Conservation (phyloP, 441 rosid species). For the Gossypium schwendimanii region DNA sequence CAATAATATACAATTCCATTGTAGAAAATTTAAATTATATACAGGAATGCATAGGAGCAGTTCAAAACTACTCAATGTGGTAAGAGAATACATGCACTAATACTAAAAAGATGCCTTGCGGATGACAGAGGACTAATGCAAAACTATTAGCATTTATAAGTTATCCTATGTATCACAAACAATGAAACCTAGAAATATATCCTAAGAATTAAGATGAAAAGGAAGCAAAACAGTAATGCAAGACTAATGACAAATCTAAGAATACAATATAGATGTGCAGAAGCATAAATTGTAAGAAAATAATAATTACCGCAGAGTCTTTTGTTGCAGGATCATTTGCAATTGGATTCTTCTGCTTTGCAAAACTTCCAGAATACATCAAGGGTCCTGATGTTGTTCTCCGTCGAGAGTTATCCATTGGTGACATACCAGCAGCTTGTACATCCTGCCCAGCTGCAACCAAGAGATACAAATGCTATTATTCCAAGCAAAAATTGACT, state of each 20-base stretch:
- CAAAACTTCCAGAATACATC: constrained; percentile 37
- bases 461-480: constrained; percentile 8
- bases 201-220: background rate
- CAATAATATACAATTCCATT: background rate
- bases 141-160: background rate
- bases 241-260: background rate
- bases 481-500: background rate
- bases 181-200: background rate
- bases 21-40: too few relatives aligned
- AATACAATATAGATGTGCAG: background rate
- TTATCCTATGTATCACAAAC: background rate
- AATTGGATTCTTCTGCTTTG: constrained; percentile 46
- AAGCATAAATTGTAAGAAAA: background rate
- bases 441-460: constrained; percentile 49
- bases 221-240: background rate
- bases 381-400: constrained; percentile 41
- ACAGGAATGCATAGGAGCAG: background rate
- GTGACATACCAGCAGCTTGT: constrained; percentile 29
- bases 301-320: constrained; percentile 35
- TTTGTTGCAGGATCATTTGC: constrained; percentile 36
- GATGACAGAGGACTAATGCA: background rate
- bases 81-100: background rate
- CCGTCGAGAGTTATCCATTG: constrained; percentile 49
- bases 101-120: background rate
- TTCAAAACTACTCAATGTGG: background rate